Evolutionary conservation across 371 early-diverging fungal species (phyloP).

Genomic region (Rhizopus arrhizus): DNA sequence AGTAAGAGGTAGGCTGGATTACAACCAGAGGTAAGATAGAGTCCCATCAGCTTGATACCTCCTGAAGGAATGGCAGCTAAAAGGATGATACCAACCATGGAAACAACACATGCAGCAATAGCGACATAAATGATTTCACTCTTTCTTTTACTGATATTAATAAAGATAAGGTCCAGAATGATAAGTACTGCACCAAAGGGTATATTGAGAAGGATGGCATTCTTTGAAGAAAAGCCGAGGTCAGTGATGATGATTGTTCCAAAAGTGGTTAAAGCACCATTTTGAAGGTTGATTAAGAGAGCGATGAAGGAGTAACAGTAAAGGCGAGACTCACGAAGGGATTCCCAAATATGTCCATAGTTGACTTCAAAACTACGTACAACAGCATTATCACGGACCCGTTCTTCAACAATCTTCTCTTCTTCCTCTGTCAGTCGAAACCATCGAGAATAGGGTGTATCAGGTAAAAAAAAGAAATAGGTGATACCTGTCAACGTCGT

Average conservation of each 20-base stretch:
- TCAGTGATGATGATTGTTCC: constrained; percentile 17
- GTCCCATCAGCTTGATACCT: constrained; percentile 19
- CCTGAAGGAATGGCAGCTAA: constrained; percentile 11
- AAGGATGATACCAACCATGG: constrained; percentile 11
- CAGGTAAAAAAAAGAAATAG: constrained; percentile 26
- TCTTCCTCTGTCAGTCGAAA: constrained; percentile 21
- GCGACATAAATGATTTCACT: constrained; percentile 16
- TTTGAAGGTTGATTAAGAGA: constrained; percentile 22
- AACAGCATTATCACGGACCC: constrained; percentile 33
- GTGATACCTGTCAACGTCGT: constrained; percentile 11
- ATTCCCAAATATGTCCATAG: constrained; percentile 14
- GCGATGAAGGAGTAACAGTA: constrained; percentile 26
- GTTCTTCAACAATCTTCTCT: constrained; percentile 19
- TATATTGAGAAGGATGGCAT: constrained; percentile 18
- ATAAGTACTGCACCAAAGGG: constrained; percentile 11
- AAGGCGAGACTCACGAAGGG: constrained; percentile 22
- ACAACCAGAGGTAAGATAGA: constrained; percentile 13
- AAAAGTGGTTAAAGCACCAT: constrained; percentile 27
- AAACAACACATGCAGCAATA: not conserved
- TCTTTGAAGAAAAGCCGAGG: constrained; percentile 12
- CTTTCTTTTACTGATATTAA: constrained; percentile 13
- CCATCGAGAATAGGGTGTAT: constrained; percentile 21
- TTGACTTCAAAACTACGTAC: constrained; percentile 16
- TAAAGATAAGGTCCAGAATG: constrained; percentile 4
- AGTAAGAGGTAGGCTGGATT: constrained; percentile 16